Conservation (phyloP, 1,139 yeast genomes). For the Arxiozyma slooffiae region DNA sequence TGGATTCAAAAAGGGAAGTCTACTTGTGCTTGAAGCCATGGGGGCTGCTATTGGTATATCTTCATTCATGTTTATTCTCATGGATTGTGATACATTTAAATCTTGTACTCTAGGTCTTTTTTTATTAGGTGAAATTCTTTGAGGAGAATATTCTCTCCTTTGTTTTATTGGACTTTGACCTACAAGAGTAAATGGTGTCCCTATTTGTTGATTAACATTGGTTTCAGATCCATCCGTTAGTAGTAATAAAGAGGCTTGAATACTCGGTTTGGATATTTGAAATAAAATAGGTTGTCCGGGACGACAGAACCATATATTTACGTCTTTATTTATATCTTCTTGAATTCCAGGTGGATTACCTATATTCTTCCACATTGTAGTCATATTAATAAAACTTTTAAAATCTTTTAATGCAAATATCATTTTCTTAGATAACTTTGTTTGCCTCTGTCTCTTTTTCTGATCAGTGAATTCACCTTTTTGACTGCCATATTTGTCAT, state of each 20-base stretch:
- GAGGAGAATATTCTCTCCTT: neutral
- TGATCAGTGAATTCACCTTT: neutral
- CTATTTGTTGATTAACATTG: slow-evolving; percentile 7
- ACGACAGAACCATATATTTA: slow-evolving; percentile 35
- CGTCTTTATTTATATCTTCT: neutral
- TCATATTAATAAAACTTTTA: slow-evolving; percentile 41
- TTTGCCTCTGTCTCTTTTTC: neutral
- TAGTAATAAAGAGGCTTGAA: slow-evolving; percentile 35
- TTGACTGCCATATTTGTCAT: neutral
- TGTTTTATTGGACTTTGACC: neutral
- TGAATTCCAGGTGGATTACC: neutral
- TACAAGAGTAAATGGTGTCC: neutral
- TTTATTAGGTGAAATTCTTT: neutral
- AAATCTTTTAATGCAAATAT: slow-evolving; percentile 44
- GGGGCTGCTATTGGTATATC: neutral
- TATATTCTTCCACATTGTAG: slow-evolving; percentile 18
- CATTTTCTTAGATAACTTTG: slow-evolving; percentile 9
- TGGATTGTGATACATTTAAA: neutral
- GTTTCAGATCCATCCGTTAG: slow-evolving; percentile 33
- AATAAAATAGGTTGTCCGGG: slow-evolving; percentile 50
- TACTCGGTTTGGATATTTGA: slow-evolving; percentile 28
- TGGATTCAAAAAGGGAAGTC: neutral
- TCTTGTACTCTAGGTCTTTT: neutral
- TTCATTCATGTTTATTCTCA: neutral
- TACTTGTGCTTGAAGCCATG: neutral